A percentile compares a stretch with the other conserved stretches of the same genome.
Conservation (phyloP, 768 basidiomycete genomes). For the Agrocybe pediades region DNA sequence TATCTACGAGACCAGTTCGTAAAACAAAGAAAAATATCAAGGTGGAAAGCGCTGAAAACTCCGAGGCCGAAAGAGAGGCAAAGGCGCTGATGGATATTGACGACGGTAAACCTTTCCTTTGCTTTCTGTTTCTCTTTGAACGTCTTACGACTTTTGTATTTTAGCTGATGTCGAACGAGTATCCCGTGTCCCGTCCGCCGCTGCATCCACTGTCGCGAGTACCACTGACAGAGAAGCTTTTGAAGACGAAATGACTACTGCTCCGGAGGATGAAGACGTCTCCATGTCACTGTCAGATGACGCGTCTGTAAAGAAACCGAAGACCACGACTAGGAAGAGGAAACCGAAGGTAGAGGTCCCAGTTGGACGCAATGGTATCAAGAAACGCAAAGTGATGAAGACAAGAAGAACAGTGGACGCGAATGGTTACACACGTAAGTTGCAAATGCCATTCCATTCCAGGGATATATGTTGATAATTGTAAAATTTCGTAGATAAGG, state of each 20-base stretch:
- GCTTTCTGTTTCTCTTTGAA: not conserved
- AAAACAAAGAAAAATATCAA: constrained; percentile 34
- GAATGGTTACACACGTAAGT: constrained; percentile 75
- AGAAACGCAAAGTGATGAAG: constrained; percentile 68
- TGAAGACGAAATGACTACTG: constrained; percentile 20
- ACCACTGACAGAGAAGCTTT: constrained; percentile 22
- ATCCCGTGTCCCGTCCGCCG: constrained; percentile 18
- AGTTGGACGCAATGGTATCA: constrained; percentile 75
- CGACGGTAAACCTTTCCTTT: constrained; percentile 8
- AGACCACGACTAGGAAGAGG: constrained; percentile 43
- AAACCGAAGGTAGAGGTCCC: constrained; percentile 69
- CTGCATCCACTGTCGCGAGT: constrained; percentile 17
- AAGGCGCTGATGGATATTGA: constrained; percentile 26
- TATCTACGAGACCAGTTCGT: constrained; percentile 28
- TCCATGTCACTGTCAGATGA: constrained; percentile 42
- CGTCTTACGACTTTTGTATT: not conserved
- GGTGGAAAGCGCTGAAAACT: constrained; percentile 29
- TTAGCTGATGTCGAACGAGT: constrained; percentile 21
- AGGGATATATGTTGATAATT: not conserved
- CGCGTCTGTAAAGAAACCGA: constrained; percentile 33
- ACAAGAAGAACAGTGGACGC: constrained; percentile 55
- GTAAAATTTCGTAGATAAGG: constrained; percentile 48
- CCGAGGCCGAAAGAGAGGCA: constrained; percentile 46
- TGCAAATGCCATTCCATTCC: not conserved
- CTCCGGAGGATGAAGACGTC: constrained; percentile 30